Base-by-base conservation (phyloP, 805 yeast species). In the Maudiozyma saulgeensis region DNA sequence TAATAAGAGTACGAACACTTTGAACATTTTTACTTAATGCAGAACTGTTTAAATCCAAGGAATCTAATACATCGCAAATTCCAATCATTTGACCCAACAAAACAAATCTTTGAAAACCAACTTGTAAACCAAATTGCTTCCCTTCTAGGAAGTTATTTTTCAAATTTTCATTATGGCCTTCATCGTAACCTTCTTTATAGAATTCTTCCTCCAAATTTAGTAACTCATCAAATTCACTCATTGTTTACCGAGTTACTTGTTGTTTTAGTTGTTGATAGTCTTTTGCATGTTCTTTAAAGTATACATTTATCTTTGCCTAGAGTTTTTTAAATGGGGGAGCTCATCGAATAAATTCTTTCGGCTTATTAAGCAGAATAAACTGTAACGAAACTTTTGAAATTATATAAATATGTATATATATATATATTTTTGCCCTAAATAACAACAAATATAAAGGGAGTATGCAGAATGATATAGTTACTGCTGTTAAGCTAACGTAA, bases 51-150 rank as follows among this genome's bases (percentile, higher is more conserved):
- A 53, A 46, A 2, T 52, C 32, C 9, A 49, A 55, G 1, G 50
- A 28, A 66, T 72, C 64, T 73, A 81, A 67, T 7, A 66, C 60
- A 15, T 67, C 64, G 19, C 77, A 61, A 40, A 82, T 57, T 16
- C 84, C 81, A 49, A 73, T 62, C 39, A 84, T 71, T 49, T 85
- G 81, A 0, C 97, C 97, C 1, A 89, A 61, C 0, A 86, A 61
- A 2, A 87, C 55, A 57, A 78, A 82, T 51, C 86, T 67, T 63
- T 84, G 93, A 57, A 80, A 84, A 0, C 87, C 88, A 0, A 85
- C 81, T 60, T 84, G 93, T 41, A 81, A 73, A 0, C 98, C 98
- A 55, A 80, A 82, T 59, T 87, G 88, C 59, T 82, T 84, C 1
- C 96, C 97, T 61, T 89, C 96, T 2, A 72, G 54, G 46, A 67